A percentile compares a stretch with the other conserved stretches of the same genome.
Conservation (phyloP, 139 green algal genomes). For the Raphidocelis subcapitata region DNA sequence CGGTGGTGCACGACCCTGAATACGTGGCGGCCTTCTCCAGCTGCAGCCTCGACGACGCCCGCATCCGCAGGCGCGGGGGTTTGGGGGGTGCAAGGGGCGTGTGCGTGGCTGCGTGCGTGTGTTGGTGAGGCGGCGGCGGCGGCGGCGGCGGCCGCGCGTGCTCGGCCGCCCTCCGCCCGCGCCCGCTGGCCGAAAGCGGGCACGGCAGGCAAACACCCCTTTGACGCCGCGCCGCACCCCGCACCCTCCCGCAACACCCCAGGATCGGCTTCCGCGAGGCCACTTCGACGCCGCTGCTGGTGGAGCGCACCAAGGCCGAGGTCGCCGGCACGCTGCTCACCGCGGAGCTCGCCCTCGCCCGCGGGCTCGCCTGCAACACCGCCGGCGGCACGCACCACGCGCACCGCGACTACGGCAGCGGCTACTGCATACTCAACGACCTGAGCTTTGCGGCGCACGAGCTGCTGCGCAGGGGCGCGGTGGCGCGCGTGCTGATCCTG, state of each 20-base stretch:
- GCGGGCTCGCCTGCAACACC: conserved; percentile 80
- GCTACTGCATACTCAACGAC: conserved; percentile 93
- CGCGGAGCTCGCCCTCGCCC: conserved; percentile 75
- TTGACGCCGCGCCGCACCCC: too few species aligned
- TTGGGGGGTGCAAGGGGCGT: conserved; percentile 5
- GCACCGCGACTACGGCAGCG: conserved; percentile 51
- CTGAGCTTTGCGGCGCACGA: conserved; percentile 68
- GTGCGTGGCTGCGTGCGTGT: too few species aligned
- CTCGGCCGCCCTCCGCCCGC: too few species aligned
- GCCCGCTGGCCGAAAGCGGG: too few species aligned
- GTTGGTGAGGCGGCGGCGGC: too few species aligned
- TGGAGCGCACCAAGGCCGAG: conserved; percentile 53
- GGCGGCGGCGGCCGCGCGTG: too few species aligned
- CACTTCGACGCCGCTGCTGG: conserved; percentile 26
- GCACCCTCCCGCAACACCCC: too few species aligned
- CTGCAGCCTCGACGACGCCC: conserved; percentile 43
- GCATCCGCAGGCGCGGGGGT: conserved; percentile 62
- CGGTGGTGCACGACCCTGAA: conserved; percentile 55
- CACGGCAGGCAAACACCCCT: too few species aligned
- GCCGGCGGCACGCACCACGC: conserved; percentile 62
- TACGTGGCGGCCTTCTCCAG: conserved; percentile 62
- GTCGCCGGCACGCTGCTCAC: conserved; percentile 84
- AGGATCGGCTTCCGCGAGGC: conserved; percentile 47
- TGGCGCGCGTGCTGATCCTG: conserved; percentile 72
- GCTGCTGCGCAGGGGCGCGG: conserved; percentile 42